A percentile compares a stretch with the other conserved stretches of the same genome.
Evolutionary conservation across 495 filamentous ascomycete genomes (phyloP).

Genomic region (Aspergillus panamensis): DNA sequence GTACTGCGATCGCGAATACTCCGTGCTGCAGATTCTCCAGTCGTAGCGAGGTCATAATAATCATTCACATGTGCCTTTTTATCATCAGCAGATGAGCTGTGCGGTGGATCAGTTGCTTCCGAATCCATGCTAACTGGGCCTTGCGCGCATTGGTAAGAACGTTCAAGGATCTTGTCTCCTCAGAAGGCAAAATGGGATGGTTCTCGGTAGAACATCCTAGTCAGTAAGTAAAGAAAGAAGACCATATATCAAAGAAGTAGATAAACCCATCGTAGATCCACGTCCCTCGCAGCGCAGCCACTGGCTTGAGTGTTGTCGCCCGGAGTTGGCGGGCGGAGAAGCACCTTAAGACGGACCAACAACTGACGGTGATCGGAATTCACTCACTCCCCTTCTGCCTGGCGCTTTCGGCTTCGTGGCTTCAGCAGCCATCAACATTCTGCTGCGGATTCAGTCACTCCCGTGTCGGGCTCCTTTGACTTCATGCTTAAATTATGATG

Average conservation of each 20-base stretch:
- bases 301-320: not conserved
- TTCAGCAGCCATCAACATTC: conserved; percentile 19
- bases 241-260: not conserved
- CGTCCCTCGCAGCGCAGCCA: not conserved
- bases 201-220: conserved; percentile 4
- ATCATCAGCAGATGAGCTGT: not conserved
- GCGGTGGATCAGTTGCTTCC: conserved; percentile 7
- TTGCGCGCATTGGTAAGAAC: conserved; percentile 12
- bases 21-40: conserved; percentile 5
- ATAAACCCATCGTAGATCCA: conserved; percentile 4
- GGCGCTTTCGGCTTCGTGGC: conserved; percentile 31
- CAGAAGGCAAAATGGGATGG: not conserved
- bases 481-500: conserved; percentile 41
- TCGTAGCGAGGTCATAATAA: conserved; percentile 5
- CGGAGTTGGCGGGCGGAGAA: not conserved
- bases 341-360: conserved; percentile 9
- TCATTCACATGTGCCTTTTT: not conserved
- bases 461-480: conserved; percentile 15
- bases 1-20: conserved; percentile 22
- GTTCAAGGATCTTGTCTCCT: not conserved
- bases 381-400: conserved; percentile 15
- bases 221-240: not conserved
- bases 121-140: conserved; percentile 16
- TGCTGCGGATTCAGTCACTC: conserved; percentile 20
- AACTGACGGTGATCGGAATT: not conserved